These are phyloP conservation scores for Pichia paraexigua DNA, from an alignment of 805 yeast species.

Conservation along the genomic window DNA sequence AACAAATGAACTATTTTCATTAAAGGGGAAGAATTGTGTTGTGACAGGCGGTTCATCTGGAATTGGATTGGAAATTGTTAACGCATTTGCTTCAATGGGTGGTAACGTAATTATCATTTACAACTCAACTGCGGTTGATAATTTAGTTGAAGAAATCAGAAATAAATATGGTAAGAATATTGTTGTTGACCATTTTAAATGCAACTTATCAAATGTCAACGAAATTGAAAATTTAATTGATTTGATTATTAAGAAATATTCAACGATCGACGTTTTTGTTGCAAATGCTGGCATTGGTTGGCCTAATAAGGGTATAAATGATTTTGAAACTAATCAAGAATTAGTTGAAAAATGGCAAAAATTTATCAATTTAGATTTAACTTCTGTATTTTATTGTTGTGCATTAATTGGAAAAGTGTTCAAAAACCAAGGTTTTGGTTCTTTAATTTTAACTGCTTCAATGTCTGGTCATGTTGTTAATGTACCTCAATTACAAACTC, in stretches of 20 bases:
- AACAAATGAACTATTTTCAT: conserved; percentile 27
- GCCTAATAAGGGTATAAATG: conserved; percentile 54
- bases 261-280: conserved; percentile 34
- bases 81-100: conserved; percentile 46
- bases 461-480: conserved; percentile 87
- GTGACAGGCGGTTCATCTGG: conserved; percentile 53
- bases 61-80: conserved; percentile 46
- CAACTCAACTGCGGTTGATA: conserved; percentile 14
- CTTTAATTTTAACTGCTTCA: conserved; percentile 77
- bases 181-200: conserved; percentile 18
- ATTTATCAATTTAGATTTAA: conserved; percentile 66
- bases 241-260: conserved; percentile 27
- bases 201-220: conserved; percentile 26
- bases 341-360: conserved; percentile 57
- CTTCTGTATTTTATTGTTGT: conserved; percentile 76
- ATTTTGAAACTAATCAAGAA: conserved; percentile 31
- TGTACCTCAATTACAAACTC: conserved; percentile 80
- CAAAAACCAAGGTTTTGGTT: conserved; percentile 66
- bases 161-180: conserved; percentile 10
- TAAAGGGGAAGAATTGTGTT: conserved; percentile 35
- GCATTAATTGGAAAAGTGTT: conserved; percentile 66
- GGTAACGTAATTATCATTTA: conserved; percentile 35
- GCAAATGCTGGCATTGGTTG: conserved; percentile 62
- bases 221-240: conserved; percentile 25
- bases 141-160: conserved; percentile 8